These are phyloP conservation scores for Periglandula ipomoeae DNA, from an alignment of 2,329 filamentous ascomycete species.

Conservation along the genomic window DNA sequence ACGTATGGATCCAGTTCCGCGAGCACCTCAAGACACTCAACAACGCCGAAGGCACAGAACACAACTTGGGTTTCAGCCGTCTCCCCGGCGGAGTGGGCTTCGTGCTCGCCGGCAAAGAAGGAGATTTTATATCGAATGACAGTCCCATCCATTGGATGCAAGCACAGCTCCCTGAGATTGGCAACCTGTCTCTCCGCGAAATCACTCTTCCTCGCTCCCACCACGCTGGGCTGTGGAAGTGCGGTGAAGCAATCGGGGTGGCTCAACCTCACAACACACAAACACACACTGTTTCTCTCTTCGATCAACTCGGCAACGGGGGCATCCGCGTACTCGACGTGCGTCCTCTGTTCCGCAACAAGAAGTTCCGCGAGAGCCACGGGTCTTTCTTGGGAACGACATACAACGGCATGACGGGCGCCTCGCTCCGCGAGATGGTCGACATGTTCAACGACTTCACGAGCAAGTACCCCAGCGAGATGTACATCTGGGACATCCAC, in stretches of 20 bases:
- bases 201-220: slow-evolving; percentile 23
- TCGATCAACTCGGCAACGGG: slow-evolving; percentile 17
- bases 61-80: slow-evolving; percentile 11
- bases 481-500: slow-evolving; percentile 24
- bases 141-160: slow-evolving; percentile 22
- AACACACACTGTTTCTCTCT: slow-evolving; percentile 14
- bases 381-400: slow-evolving; percentile 7
- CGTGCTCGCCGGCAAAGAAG: slow-evolving; percentile 21
- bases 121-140: slow-evolving; percentile 19
- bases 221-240: slow-evolving; percentile 19
- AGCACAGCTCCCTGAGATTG: slow-evolving; percentile 15
- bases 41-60: slow-evolving; percentile 6
- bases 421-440: slow-evolving; percentile 19
- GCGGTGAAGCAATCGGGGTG: slow-evolving; percentile 1
- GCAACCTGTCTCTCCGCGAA: slow-evolving; percentile 18
- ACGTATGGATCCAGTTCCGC: slow-evolving; percentile 13
- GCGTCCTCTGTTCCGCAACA: slow-evolving; percentile 11
- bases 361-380: slow-evolving; percentile 14
- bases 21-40: slow-evolving; percentile 16
- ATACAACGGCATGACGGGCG: slow-evolving; percentile 18
- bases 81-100: slow-evolving; percentile 17
- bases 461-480: slow-evolving; percentile 19
- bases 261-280: slow-evolving; percentile 14
- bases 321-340: slow-evolving; percentile 23
- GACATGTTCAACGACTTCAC: slow-evolving; percentile 21